A percentile compares a stretch with the other conserved stretches of the same genome.
These are phyloP conservation scores for Candida verbasci DNA, from an alignment of 805 yeast species.

Conservation along the genomic window DNA sequence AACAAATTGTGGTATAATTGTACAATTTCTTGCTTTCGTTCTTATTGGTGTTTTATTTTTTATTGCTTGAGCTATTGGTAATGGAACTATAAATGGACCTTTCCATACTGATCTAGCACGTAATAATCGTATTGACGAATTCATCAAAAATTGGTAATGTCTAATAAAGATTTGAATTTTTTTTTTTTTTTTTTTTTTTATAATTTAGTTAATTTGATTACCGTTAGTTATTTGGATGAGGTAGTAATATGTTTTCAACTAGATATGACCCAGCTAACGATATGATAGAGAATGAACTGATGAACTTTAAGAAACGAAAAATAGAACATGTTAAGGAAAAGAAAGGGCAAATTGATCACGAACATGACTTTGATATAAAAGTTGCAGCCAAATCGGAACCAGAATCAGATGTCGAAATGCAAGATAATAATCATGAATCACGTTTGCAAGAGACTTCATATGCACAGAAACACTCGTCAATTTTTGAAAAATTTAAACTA, in stretches of 20 bases:
- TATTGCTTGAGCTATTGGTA: constrained; percentile 85
- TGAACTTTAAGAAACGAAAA: constrained; percentile 4
- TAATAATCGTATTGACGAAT: constrained; percentile 27
- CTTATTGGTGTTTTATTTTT: constrained; percentile 80
- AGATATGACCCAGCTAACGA: constrained; percentile 52
- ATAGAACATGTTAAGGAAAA: constrained; percentile 7
- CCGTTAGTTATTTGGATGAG: constrained; percentile 1
- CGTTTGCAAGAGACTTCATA: constrained; percentile 12
- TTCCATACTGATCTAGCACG: constrained; percentile 38
- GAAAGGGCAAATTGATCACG: constrained; percentile 10
- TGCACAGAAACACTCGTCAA: constrained; percentile 42
- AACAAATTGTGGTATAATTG: constrained; percentile 92
- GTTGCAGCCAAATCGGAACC: not conserved
- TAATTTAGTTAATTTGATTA: not conserved
- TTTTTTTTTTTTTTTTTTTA: constrained; percentile 1
- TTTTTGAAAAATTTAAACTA: constrained; percentile 50
- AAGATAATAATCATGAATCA: constrained; percentile 1
- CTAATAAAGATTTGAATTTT: not conserved
- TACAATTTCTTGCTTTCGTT: constrained; percentile 94
- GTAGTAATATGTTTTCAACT: constrained; percentile 52
- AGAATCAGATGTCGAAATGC: constrained; percentile 2
- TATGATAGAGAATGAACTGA: not conserved
- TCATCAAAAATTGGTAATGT: constrained; percentile 18
- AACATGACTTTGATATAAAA: not conserved
- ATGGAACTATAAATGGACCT: constrained; percentile 91